Conservation (phyloP, 2,329 filamentous ascomycete species). For the Sporothrix luriei region DNA sequence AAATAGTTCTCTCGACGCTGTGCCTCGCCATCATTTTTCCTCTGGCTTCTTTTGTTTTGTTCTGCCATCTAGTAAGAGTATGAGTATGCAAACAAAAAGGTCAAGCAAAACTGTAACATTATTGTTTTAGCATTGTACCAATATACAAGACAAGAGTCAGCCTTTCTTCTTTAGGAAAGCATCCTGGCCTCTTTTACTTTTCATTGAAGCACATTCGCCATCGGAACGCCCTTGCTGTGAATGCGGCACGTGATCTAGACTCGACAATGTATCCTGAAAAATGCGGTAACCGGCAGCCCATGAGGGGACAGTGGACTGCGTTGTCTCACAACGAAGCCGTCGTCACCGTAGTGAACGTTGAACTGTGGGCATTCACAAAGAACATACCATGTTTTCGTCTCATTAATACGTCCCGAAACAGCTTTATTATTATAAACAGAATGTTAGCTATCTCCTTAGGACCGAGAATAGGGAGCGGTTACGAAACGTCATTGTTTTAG, state of each 20-base stretch:
- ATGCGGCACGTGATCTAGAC: neutral
- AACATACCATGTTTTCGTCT: neutral
- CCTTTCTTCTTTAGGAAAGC: neutral
- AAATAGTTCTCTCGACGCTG: neutral
- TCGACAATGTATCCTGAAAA: neutral
- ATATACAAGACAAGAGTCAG: neutral
- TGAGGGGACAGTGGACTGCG: neutral
- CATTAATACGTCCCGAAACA: neutral
- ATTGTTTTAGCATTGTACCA: no score
- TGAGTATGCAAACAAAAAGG: neutral
- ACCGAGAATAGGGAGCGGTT: no score
- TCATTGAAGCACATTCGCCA: neutral
- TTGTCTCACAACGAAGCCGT: conserved; percentile 1
- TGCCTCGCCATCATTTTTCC: conserved; percentile 13
- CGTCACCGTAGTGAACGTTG: conserved; percentile 15
- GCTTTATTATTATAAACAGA: no score
- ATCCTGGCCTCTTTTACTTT: neutral
- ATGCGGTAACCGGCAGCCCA: neutral
- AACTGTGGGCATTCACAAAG: neutral
- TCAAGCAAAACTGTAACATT: conserved; percentile 1
- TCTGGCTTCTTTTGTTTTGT: neutral
- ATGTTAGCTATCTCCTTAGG: no score
- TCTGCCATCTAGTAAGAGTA: neutral
- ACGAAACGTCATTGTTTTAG: neutral
- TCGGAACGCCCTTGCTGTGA: neutral